A percentile compares a stretch with the other conserved stretches of the same genome.
Evolutionary conservation across 495 filamentous ascomycete genomes (phyloP).

Genomic region (Xylaria longipes): DNA sequence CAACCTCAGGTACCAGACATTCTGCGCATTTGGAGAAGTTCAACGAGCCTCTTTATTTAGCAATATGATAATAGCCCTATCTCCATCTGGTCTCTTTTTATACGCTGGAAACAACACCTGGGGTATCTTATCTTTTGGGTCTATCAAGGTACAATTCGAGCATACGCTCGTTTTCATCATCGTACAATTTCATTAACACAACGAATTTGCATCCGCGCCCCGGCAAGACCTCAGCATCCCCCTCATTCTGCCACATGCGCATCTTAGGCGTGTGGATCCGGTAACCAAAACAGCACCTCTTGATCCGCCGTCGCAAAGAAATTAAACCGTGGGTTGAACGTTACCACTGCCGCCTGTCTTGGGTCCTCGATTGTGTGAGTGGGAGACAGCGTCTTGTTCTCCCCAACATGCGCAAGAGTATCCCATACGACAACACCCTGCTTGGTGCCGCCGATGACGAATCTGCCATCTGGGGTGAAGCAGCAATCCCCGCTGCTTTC

Average conservation of each 20-base stretch:
- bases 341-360: slow-evolving; percentile 73
- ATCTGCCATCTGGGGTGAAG: slow-evolving; percentile 87
- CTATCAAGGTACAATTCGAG: slow-evolving; percentile 9
- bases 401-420: slow-evolving; percentile 59
- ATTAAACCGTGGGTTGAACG: slow-evolving; percentile 89
- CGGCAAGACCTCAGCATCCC: background rate
- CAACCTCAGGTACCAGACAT: background rate
- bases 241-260: background rate
- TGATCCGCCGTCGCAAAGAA: slow-evolving; percentile 87
- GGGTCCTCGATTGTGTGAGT: slow-evolving; percentile 67
- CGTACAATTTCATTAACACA: slow-evolving; percentile 17
- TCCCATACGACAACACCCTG: slow-evolving; percentile 85
- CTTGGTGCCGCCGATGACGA: slow-evolving; percentile 78
- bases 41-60: background rate
- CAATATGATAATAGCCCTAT: background rate
- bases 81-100: slow-evolving; percentile 25
- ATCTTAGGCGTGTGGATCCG: slow-evolving; percentile 65
- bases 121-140: slow-evolving; percentile 35
- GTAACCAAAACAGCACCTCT: slow-evolving; percentile 90
- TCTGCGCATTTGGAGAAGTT: background rate
- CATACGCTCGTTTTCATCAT: slow-evolving; percentile 10
- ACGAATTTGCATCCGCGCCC: background rate
- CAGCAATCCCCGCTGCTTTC: slow-evolving; percentile 79
- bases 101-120: slow-evolving; percentile 35
- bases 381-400: slow-evolving; percentile 69